Evolutionary conservation across 2,329 filamentous ascomycete genomes (phyloP).

Genomic region (Trichoderma lentiforme): DNA sequence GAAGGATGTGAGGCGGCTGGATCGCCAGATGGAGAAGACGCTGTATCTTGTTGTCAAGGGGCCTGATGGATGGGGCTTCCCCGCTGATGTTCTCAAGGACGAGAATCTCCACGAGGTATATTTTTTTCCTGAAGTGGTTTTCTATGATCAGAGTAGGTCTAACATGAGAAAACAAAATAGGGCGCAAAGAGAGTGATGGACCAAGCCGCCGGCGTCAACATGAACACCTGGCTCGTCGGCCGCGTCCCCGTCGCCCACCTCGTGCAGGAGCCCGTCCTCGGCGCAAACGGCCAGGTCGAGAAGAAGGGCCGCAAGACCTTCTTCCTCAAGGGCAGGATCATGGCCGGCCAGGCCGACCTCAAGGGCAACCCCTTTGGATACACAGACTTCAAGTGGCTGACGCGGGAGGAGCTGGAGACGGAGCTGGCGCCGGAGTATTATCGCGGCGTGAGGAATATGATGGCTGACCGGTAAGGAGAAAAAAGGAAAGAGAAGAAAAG

Average conservation of each 20-base stretch:
- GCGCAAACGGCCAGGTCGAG: conserved; percentile 41
- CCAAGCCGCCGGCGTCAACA: conserved; percentile 80
- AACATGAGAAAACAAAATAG: conserved; percentile 45
- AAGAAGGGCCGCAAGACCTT: conserved; percentile 76
- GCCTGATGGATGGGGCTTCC: conserved; percentile 78
- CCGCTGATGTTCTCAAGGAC: conserved; percentile 64
- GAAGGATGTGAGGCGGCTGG: conserved; percentile 73
- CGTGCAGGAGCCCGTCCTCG: conserved; percentile 51
- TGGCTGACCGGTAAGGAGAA: conserved; percentile 66
- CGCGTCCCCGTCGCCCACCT: conserved; percentile 84
- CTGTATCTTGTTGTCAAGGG: conserved; percentile 83
- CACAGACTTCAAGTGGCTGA: conserved; percentile 86
- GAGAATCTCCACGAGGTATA: conserved; percentile 83
- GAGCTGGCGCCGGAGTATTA: conserved; percentile 68
- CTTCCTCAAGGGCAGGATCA: conserved; percentile 93
- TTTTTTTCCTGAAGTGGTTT: background rate
- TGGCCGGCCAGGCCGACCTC: conserved; percentile 91
- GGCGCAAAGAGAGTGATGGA: conserved; percentile 76
- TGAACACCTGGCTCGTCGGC: conserved; percentile 98
- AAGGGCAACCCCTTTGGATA: conserved; percentile 67
- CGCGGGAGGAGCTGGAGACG: conserved; percentile 78
- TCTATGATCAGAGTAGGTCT: background rate
- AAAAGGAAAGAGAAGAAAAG: background rate
- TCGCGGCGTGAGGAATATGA: conserved; percentile 73
- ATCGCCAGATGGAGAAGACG: conserved; percentile 74